Evolutionary conservation across 345 rosid species (phyloP), one percentile per base, ranked within the genome.

Genomic region (Populus euphratica): DNA sequence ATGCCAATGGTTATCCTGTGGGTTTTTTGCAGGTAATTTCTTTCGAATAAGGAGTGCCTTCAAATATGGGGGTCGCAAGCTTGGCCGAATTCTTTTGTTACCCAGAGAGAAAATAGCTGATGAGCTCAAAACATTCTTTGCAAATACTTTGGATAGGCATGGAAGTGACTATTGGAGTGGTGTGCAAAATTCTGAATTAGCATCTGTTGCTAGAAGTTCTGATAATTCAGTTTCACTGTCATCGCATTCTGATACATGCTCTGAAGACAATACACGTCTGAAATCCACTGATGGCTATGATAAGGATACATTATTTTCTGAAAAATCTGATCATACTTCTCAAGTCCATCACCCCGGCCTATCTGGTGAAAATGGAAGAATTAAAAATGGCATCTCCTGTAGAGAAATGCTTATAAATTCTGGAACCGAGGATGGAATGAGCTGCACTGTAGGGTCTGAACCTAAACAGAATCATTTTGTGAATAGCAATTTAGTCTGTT

Each of bases 41-140:
- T 91, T 83, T 77, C 90, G 99, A 16, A 93, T 95, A 79, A 86
- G 91, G 85, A 90, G 92, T 83, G 99, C 99, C 66, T 95, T 95
- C 84, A 89, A 85, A 69, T 91, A 90, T 86, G 98, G 99, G 67
- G 96, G 91, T 69, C 92, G 90, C 56, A 95, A 93, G 81, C 98
- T 95, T 78, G 93, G 91, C 36, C 79, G 29, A 56, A 87, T 95
- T 70, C 81, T 93, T 72, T 88, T 85, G 73, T 87, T 83, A 78
- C 85, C 88, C 70, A 89, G 83, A 73, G 91, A 86, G 83, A 81
- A 79, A 80, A 73, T 91, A 76, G 80, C 83, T 43, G 70, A 79
- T 73, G 92, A 89, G 81, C 93, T 94, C 71, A 71, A 74, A 59
- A 92, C 88, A 76, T 91, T 93, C 78, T 93, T 95, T 80, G 83